Evolutionary conservation across 345 rosid species (phyloP).

Genomic region (Eucalyptus grandis): DNA sequence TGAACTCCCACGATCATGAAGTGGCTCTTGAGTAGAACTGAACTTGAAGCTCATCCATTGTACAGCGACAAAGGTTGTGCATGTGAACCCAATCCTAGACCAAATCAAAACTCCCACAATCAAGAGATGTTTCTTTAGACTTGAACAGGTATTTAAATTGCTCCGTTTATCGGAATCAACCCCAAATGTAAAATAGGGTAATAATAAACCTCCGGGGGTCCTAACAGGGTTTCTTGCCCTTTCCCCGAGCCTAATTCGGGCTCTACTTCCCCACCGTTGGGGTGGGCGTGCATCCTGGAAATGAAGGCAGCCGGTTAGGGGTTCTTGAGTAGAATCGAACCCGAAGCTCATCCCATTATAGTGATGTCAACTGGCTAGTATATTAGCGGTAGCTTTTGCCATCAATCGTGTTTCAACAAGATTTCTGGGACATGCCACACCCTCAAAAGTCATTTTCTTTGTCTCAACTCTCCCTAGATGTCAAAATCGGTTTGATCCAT

Average conservation of each 20-base stretch:
- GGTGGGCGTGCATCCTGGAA: no score
- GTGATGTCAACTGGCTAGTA: neutral
- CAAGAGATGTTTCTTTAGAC: no score
- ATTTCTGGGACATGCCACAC: neutral
- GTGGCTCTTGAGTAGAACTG: neutral
- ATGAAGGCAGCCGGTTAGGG: no score
- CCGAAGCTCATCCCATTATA: neutral
- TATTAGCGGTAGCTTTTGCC: neutral
- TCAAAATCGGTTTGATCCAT: neutral
- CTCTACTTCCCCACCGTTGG: no score
- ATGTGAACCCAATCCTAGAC: neutral
- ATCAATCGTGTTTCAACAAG: neutral
- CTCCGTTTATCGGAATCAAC: no score
- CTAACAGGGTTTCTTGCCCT: no score
- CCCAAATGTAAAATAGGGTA: no score
- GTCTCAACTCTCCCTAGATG: neutral
- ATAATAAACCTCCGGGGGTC: no score
- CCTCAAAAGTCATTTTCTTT: neutral
- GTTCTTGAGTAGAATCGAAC: neutral
- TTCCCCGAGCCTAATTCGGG: no score
- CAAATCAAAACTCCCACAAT: neutral
- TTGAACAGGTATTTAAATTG: no score
- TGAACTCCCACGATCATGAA: neutral
- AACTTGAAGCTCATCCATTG: neutral
- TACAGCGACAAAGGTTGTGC: neutral